Base-by-base conservation (phyloP, 2,329 filamentous ascomycete species). In the Tolypocladium nubicola region DNA sequence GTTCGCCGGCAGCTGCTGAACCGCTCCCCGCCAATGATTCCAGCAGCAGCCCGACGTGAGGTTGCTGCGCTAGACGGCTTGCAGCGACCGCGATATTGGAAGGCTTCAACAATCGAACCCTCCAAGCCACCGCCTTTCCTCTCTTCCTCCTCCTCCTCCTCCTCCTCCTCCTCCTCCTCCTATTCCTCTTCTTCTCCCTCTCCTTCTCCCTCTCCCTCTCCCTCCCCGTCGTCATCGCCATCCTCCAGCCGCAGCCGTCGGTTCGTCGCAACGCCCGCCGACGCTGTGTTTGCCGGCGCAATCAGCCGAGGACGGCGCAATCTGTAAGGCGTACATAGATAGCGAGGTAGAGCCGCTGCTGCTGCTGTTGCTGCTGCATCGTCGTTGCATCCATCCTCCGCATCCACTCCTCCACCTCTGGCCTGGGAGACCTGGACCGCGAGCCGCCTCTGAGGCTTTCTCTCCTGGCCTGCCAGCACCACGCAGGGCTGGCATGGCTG, bases 401-500 rank as follows among this genome's bases (percentile, higher is more conserved):
- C 26, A 33, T 33, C 16, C 14, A 19, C 30, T 50, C 47, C 13
- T 14, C 47, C 26, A 6, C 45, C 30, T 35, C 47, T n/a, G 45
- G 26, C 8, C 26, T 30, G 45, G 30, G 30, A 11, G 47, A 21
- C 30, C 30, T 21, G 47, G 47, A 21, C 30, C n/a, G 30, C 47
- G 47, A 35, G 47, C 47, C 47, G 13, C 47, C 21, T 7, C 30
- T 11, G 30, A 35, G 30, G 30, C 30, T 40, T 55, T 57, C 13
- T 37, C 23, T 19, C 40, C 45, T n/a, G 26, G 45, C 45, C 26
- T 5, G 16, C 13, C 21, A 47, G 19, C 19, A 41, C 19, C 9
- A 14, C 16, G 10, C 57, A 59, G 59, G 59, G 49, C 52, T 60
- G 61, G 58, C 52, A 62, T 62, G 61, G 61, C 59, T 57, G 56